Percentiles rank a stretch among this genome's conserved stretches.
These are phyloP conservation scores for Nakazawaea molendinolei DNA, from an alignment of 805 yeast species.

Conservation along the genomic window DNA sequence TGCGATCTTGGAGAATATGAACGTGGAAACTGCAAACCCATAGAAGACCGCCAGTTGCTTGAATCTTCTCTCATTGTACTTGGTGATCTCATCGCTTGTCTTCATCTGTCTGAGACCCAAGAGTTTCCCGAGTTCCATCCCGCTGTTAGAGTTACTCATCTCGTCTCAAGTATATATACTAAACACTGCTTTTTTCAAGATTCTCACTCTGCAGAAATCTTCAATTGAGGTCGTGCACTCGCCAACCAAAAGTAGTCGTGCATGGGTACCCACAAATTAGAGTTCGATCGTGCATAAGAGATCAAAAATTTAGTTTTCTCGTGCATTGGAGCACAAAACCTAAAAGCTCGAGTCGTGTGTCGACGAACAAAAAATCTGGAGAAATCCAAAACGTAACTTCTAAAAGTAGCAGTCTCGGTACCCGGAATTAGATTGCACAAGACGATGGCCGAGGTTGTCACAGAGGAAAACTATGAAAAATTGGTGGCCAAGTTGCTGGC, in stretches of 20 bases:
- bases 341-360: no score
- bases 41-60: constrained; percentile 67
- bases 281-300: no score
- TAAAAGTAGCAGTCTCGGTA: no score
- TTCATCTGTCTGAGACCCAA: constrained; percentile 22
- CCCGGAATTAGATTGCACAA: no score
- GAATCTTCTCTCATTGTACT: constrained; percentile 57
- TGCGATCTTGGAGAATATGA: constrained; percentile 67
- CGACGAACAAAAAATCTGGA: not conserved
- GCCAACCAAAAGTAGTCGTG: no score
- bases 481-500: not conserved
- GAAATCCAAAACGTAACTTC: not conserved
- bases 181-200: no score
- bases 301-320: no score
- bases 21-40: constrained; percentile 65
- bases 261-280: no score
- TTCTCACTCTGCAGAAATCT: no score
- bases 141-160: no score
- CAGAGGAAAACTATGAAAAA: constrained; percentile 1
- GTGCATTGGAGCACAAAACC: no score
- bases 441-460: not conserved
- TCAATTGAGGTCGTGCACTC: no score
- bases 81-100: constrained; percentile 27
- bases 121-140: constrained; percentile 24
- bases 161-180: not conserved